phyloP scores from a whole-genome alignment of 2,329 filamentous ascomycete species.

The Thielaviopsis ethacetica region DNA sequence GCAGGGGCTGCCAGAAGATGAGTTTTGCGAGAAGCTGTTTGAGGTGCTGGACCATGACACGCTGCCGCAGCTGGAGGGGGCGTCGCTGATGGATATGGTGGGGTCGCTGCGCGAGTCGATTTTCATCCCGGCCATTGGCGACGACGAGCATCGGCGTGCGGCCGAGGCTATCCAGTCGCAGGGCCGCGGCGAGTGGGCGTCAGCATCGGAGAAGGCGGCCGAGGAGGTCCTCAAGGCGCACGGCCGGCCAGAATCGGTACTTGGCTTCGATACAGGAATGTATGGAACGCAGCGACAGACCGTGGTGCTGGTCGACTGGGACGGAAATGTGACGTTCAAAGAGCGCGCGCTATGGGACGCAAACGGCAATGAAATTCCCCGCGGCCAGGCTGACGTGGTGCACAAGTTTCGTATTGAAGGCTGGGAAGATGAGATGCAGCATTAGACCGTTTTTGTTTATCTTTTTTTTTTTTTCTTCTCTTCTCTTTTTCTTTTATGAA shows the following conservation, averaged over 20 bases:
- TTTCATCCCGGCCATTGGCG: conserved; percentile 43
- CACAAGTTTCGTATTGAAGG: conserved; percentile 41
- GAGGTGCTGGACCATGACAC: conserved; percentile 39
- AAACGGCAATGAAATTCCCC: conserved; percentile 35
- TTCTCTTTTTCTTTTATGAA: too few species aligned
- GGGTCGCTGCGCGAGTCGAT: conserved; percentile 40
- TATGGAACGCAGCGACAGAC: conserved; percentile 53
- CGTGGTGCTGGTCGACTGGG: conserved; percentile 43
- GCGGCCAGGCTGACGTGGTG: conserved; percentile 37
- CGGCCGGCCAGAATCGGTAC: conserved; percentile 23
- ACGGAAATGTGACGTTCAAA: conserved; percentile 41
- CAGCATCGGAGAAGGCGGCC: conserved; percentile 15
- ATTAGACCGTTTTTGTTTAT: not conserved
- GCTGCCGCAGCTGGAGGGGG: conserved; percentile 27
- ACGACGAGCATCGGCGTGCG: conserved; percentile 26
- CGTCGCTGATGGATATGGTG: conserved; percentile 35
- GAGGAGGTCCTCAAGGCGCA: conserved; percentile 23
- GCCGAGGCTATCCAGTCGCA: conserved; percentile 27
- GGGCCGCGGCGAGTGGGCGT: conserved; percentile 15
- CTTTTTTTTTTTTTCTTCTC: not conserved
- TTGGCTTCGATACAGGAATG: conserved; percentile 38
- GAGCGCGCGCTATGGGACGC: conserved; percentile 45
- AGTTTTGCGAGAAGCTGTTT: conserved; percentile 35
- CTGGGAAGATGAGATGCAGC: conserved; percentile 22
- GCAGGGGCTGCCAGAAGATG: conserved; percentile 25